Percentiles rank a stretch among this genome's conserved stretches.
Conservation (phyloP, 148 eudicot species). For the Cornus suecica region DNA sequence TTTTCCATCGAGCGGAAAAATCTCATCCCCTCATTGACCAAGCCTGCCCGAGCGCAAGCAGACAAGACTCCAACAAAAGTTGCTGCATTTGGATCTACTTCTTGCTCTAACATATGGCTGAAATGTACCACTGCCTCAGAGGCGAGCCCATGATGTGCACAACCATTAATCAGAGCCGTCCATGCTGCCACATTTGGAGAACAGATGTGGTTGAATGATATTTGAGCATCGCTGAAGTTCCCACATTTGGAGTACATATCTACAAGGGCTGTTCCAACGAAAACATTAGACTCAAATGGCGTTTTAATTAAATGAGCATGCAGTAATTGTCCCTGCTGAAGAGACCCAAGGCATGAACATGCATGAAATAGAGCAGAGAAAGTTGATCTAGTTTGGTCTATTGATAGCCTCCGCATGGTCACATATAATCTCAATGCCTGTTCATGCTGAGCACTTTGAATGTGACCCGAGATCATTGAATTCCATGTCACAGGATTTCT, state of each 20-base stretch:
- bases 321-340: conserved; percentile 41
- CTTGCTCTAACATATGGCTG: conserved; percentile 27
- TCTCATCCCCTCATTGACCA: conserved; percentile 31
- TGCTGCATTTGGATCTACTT: conserved; percentile 35
- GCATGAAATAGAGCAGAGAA: conserved; percentile 46
- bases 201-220: conserved; percentile 24
- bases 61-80: conserved; percentile 39
- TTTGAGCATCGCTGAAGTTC: conserved; percentile 29
- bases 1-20: conserved; percentile 27
- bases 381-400: conserved; percentile 47
- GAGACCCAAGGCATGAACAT: conserved; percentile 48
- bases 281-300: conserved; percentile 37
- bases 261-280: conserved; percentile 44
- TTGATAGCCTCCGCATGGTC: conserved; percentile 33
- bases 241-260: conserved; percentile 54
- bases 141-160: conserved; percentile 31
- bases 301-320: conserved; percentile 42
- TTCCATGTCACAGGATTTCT: conserved; percentile 49
- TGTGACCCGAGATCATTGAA: conserved; percentile 54
- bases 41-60: conserved; percentile 32
- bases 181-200: conserved; percentile 45
- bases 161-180: conserved; percentile 42
- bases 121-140: conserved; percentile 30
- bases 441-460: conserved; percentile 41
- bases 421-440: conserved; percentile 36